Conservation (phyloP, 306 rosid genomes). For the Corylus americana region DNA sequence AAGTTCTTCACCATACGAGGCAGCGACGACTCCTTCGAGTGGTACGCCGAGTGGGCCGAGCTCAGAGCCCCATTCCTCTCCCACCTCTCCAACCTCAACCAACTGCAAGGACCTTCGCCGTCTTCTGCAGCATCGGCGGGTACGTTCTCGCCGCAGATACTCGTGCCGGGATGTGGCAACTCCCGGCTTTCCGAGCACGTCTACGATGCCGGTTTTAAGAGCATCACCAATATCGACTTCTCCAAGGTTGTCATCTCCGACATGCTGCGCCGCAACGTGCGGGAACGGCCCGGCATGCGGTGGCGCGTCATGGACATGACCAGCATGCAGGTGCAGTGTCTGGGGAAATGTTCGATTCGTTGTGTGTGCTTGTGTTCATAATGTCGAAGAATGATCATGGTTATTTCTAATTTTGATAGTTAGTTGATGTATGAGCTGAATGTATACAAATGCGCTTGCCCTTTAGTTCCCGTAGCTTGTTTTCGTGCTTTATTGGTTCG, state of each 20-base stretch:
- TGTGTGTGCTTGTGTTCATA: not conserved
- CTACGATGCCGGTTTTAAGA: conserved; percentile 67
- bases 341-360: not conserved
- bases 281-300: conserved; percentile 79
- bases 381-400: not conserved
- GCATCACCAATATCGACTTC: conserved; percentile 79
- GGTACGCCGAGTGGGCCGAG: conserved; percentile 89
- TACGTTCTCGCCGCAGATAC: conserved; percentile 35
- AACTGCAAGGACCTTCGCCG: not conserved
- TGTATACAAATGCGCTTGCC: not conserved
- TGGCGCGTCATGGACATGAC: conserved; percentile 99
- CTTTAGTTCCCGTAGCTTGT: not conserved
- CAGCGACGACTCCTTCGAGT: conserved; percentile 68
- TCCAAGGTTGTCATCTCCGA: conserved; percentile 85
- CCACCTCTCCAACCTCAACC: conserved; percentile 37
- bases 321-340: conserved; percentile 59
- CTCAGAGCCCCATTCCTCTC: conserved; percentile 61
- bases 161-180: conserved; percentile 88
- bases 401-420: not conserved
- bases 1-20: conserved; percentile 82
- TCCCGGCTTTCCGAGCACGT: conserved; percentile 89
- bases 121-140: not conserved
- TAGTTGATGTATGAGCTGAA: not conserved
- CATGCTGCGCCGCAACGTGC: conserved; percentile 89
- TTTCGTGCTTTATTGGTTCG: not conserved